phyloP scores from a whole-genome alignment of 2,329 filamentous ascomycete species.

The Neocatenulostroma microsporum region DNA sequence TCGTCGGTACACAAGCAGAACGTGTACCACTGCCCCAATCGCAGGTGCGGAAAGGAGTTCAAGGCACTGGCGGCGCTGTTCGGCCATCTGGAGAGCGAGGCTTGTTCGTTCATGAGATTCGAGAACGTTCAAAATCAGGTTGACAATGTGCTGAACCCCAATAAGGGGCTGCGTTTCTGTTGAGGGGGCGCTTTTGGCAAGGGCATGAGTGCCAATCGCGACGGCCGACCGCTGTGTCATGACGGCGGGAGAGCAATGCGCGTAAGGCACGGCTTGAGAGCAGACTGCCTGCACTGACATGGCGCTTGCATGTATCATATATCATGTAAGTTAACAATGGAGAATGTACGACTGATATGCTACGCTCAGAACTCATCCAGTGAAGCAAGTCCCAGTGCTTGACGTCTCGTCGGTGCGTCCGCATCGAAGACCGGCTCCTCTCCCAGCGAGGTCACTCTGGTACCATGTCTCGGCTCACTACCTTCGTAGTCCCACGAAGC shows the following conservation, averaged over 20 bases:
- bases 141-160: constrained; percentile 7
- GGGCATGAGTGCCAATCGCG: too few relatives aligned
- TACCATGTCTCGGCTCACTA: constrained; percentile 60
- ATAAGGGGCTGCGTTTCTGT: too few relatives aligned
- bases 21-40: constrained; percentile 40
- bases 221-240: too few relatives aligned
- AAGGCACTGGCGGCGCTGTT: constrained; percentile 35
- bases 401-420: constrained; percentile 56
- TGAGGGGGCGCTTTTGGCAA: too few relatives aligned
- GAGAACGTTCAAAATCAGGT: constrained; percentile 31
- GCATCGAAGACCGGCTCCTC: constrained; percentile 64
- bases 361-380: too few relatives aligned
- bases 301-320: too few relatives aligned
- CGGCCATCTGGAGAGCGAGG: constrained; percentile 41
- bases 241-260: too few relatives aligned
- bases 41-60: constrained; percentile 34
- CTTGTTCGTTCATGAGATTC: constrained; percentile 35
- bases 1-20: constrained; percentile 46
- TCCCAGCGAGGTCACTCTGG: constrained; percentile 60
- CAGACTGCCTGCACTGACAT: too few relatives aligned
- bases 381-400: constrained; percentile 63
- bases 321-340: too few relatives aligned
- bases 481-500: constrained; percentile 67
- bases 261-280: too few relatives aligned
- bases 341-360: too few relatives aligned